Percentiles rank a stretch among this genome's conserved stretches.
Evolutionary conservation across 306 rosid species (phyloP).

Genomic region (Astragalus membranaceus): DNA sequence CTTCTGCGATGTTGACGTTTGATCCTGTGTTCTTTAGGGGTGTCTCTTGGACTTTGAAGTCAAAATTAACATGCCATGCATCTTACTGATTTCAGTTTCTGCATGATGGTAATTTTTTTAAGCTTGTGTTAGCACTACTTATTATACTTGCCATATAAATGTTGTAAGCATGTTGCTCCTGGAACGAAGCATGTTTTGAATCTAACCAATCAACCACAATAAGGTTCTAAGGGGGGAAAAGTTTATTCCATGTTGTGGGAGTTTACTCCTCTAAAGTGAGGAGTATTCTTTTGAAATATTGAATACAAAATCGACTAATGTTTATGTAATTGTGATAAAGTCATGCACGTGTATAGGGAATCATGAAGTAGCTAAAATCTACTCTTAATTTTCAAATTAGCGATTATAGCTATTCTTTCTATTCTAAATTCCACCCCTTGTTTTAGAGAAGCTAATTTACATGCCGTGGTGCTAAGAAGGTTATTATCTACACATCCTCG

Average conservation of each 20-base stretch:
- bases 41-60: conserved; percentile 12
- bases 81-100: neutral
- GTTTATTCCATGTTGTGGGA: neutral
- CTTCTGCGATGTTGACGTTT: neutral
- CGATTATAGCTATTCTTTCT: neutral
- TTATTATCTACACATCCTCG: neutral
- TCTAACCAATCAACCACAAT: neutral
- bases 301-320: neutral
- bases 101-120: neutral
- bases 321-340: neutral
- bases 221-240: neutral
- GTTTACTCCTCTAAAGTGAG: neutral
- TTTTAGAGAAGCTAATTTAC: neutral
- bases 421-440: neutral
- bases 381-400: neutral
- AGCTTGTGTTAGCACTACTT: neutral
- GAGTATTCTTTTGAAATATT: neutral
- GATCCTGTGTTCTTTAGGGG: neutral
- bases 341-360: neutral
- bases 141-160: conserved; percentile 10
- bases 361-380: neutral
- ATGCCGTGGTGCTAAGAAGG: neutral
- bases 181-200: neutral
- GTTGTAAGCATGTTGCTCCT: conserved; percentile 4
- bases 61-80: conserved; percentile 8